These are phyloP conservation scores for Diaporthe aspalathi DNA, from an alignment of 2,329 filamentous ascomycete species.

Conservation along the genomic window DNA sequence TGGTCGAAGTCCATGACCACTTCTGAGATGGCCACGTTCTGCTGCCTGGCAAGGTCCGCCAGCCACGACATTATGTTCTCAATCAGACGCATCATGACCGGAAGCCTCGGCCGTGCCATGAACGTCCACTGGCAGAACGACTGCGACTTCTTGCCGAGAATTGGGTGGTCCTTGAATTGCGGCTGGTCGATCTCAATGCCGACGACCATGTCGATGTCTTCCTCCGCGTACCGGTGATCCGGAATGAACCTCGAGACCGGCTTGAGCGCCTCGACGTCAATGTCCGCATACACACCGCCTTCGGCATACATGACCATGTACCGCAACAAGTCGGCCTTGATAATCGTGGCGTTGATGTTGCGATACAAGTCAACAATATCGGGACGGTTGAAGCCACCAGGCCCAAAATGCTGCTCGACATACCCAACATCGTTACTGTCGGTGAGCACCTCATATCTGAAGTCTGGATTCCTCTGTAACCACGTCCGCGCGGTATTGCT, in stretches of 20 bases:
- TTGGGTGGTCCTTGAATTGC: conserved; percentile 70
- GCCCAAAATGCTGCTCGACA: conserved; percentile 75
- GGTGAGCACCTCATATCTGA: conserved; percentile 76
- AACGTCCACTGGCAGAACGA: conserved; percentile 84
- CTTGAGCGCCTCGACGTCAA: conserved; percentile 56
- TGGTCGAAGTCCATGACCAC: conserved; percentile 78
- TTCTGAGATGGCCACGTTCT: conserved; percentile 68
- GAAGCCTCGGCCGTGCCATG: conserved; percentile 73
- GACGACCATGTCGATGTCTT: conserved; percentile 77
- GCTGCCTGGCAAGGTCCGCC: conserved; percentile 66
- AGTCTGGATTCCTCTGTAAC: conserved; percentile 73
- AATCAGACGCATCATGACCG: conserved; percentile 75
- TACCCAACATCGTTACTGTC: conserved; percentile 76
- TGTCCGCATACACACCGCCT: conserved; percentile 64
- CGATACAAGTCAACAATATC: conserved; percentile 74
- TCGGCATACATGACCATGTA: conserved; percentile 77
- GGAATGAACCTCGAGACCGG: conserved; percentile 66
- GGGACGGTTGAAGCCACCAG: conserved; percentile 71
- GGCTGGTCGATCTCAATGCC: conserved; percentile 79
- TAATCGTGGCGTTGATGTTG: conserved; percentile 70
- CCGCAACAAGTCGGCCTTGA: conserved; percentile 74
- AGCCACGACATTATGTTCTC: conserved; percentile 77
- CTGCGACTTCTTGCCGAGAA: conserved; percentile 74
- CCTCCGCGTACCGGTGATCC: conserved; percentile 68
- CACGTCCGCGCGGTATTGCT: conserved; percentile 71